Base-by-base conservation (phyloP, 1,139 yeast genomes). In the Chernovozyma aurita region DNA sequence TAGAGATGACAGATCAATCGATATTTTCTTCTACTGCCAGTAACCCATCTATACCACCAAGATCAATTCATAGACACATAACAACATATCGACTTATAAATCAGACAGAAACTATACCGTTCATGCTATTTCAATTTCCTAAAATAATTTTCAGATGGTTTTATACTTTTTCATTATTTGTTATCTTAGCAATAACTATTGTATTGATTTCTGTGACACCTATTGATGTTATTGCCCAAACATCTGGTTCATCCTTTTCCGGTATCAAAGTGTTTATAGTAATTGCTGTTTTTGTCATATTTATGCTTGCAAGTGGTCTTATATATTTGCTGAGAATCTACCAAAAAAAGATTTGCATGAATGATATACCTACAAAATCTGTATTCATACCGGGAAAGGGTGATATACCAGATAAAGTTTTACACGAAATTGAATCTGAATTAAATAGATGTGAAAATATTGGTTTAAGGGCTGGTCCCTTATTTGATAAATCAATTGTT, bases 191-290 rank as follows among this genome's bases (percentile, higher is more conserved):
- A 3, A 49, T 80, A 20, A 63, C 77, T 33, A 52, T 77, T 24
- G 84, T 78, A 2, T 73, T 85, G 40, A 63, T 80, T 9, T 65
- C 81, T 3, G 85, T 81, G 6, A 73, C 88, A 0, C 88, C 88
- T 2, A 70, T 83, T n/a, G 95, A 85, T 57, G 79, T 84, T 33
- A 73, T 84, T 42, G 76, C 76, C 1, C 90, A 82, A 56, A 79
- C 90, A 2, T 55, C 73, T 1, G 64, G 72, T 30, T 60, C 77
- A 2, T 62, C 74, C 16, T 76, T 76, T 39, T 76, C 76, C 44
- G 79, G 73, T 9, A 61, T 85, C 57, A 83, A 85, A 53, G 74
- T 84, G 14, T 80, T 85, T 45, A 82, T 85, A 45, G 88, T 88
- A 25, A 78, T 85, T 16, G 76, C 79, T 34, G 87, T 84, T 8